A percentile compares a stretch with the other conserved stretches of the same genome.
These are phyloP conservation scores for Toxoplasma gondii DNA, from an alignment of 169 alveolate species.

Conservation along the genomic window DNA sequence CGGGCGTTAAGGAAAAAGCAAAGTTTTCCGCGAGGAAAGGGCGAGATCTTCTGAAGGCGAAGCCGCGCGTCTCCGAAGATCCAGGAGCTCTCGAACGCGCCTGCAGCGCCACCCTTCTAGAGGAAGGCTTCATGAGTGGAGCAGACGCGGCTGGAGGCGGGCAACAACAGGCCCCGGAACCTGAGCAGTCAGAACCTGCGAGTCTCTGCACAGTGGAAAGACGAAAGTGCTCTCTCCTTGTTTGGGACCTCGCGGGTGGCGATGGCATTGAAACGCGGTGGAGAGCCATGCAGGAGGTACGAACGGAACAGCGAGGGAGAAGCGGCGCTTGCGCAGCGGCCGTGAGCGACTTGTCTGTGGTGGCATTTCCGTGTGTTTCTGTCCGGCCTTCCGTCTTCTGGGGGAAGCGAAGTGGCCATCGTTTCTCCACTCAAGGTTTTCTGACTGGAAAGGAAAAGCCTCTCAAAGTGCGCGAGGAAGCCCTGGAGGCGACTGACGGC, in stretches of 20 bases:
- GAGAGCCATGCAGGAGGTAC: slow-evolving; percentile 36
- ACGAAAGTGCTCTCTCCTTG: background rate
- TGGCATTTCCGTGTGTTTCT: too few relatives aligned
- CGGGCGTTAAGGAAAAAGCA: background rate
- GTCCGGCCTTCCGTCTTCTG: background rate
- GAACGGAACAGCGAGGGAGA: background rate
- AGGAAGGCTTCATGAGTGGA: slow-evolving; percentile 30
- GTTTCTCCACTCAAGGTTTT: background rate
- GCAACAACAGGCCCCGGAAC: background rate
- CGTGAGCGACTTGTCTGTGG: too few relatives aligned
- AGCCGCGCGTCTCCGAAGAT: background rate
- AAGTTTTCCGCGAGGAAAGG: background rate
- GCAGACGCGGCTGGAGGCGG: slow-evolving; percentile 13
- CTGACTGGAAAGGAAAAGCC: too few relatives aligned
- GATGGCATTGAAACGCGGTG: slow-evolving; percentile 32
- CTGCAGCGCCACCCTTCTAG: background rate
- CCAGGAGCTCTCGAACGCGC: background rate
- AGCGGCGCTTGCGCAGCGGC: too few relatives aligned
- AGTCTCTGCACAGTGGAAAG: background rate
- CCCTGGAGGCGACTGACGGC: too few relatives aligned
- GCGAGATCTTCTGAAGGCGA: background rate
- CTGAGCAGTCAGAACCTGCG: background rate
- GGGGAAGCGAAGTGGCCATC: background rate
- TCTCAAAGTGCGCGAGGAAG: too few relatives aligned
- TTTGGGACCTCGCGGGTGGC: slow-evolving; percentile 31